Evolutionary conservation across 176 grass and related monocot genomes (phyloP).

Genomic region (Elaeis guineensis): DNA sequence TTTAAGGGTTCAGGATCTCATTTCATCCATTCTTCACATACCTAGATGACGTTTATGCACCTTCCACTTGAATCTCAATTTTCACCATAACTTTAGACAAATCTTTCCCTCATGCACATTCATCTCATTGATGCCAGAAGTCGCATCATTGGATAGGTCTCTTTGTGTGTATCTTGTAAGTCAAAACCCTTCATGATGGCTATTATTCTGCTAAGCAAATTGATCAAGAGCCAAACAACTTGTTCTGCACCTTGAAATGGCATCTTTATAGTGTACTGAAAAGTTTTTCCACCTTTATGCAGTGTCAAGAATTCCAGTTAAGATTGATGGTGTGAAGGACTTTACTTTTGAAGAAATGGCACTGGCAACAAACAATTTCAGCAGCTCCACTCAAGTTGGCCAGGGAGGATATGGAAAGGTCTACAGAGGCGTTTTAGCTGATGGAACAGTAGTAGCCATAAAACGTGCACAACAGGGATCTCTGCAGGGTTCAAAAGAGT

Average conservation of each 20-base stretch:
- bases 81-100: too few species aligned
- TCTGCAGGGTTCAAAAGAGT: slow-evolving; percentile 73
- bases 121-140: too few species aligned
- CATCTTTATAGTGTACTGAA: neutral
- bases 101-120: too few species aligned
- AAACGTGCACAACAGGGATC: slow-evolving; percentile 68
- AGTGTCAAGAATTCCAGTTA: slow-evolving; percentile 54
- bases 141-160: too few species aligned
- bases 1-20: too few species aligned
- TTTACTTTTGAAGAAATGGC: slow-evolving; percentile 61
- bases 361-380: slow-evolving; percentile 40
- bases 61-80: too few species aligned
- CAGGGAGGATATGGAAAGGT: slow-evolving; percentile 79
- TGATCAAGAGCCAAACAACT: neutral
- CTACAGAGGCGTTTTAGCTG: slow-evolving; percentile 51
- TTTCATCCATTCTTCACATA: too few species aligned
- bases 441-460: slow-evolving; percentile 60
- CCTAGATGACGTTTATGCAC: too few species aligned
- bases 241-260: neutral
- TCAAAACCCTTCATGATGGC: too few species aligned
- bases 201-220: too few species aligned
- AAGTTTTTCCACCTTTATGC: neutral
- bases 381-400: slow-evolving; percentile 41
- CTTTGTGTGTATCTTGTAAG: too few species aligned
- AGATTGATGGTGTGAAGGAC: slow-evolving; percentile 60